Percentiles rank a stretch among this genome's conserved stretches.
phyloP scores from a whole-genome alignment of 805 yeast genomes.

The Tetrapisispora taiwanensis region DNA sequence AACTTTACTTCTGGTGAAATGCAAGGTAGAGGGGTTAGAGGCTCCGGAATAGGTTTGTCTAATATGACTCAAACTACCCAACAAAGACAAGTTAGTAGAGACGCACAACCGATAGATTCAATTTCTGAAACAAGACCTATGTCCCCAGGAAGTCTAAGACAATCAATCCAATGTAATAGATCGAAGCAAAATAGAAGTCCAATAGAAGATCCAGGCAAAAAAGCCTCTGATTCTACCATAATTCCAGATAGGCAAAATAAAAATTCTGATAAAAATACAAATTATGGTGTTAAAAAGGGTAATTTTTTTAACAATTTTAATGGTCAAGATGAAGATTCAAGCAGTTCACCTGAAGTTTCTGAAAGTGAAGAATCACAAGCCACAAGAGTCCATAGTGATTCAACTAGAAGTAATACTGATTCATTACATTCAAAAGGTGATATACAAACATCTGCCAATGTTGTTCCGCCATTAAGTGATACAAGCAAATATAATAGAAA shows the following conservation, averaged over 20 bases:
- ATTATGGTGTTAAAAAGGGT: constrained; percentile 5
- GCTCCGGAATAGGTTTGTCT: constrained; percentile 1
- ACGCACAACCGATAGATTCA: not conserved
- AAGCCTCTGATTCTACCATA: not conserved
- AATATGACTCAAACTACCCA: not conserved
- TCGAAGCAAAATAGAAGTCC: not conserved
- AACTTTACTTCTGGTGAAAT: not conserved
- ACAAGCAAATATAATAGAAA: constrained; percentile 6
- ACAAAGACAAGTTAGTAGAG: not conserved
- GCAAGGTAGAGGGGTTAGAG: not conserved
- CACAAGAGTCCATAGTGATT: constrained; percentile 3
- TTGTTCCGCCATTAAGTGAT: constrained; percentile 18
- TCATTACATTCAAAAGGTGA: constrained; percentile 27
- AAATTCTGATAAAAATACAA: not conserved
- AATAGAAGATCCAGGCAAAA: not conserved
- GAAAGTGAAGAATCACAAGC: constrained; percentile 6
- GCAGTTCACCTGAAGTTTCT: constrained; percentile 7
- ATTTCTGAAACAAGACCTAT: not conserved
- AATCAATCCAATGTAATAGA: not conserved
- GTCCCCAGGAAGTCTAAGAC: not conserved
- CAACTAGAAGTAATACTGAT: constrained; percentile 9
- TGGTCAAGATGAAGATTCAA: constrained; percentile 10
- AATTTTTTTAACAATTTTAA: constrained; percentile 9
- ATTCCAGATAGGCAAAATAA: not conserved
- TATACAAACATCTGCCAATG: constrained; percentile 21